Percentiles rank a stretch among this genome's conserved stretches.
Conservation (phyloP, 805 yeast species). For the Yarrowia keelungensis region DNA sequence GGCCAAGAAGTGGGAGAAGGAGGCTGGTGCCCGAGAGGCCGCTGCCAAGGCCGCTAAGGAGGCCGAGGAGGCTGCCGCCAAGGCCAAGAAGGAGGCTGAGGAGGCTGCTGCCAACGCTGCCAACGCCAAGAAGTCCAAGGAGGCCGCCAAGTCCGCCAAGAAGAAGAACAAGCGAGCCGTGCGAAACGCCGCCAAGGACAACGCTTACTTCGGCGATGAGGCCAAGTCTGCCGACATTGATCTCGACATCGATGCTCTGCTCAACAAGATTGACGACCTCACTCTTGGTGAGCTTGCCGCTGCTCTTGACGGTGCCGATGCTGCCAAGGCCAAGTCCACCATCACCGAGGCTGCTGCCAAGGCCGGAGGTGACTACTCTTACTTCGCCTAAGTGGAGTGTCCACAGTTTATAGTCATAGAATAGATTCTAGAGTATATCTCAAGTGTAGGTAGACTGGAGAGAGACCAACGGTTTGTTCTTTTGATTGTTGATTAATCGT, state of each 20-base stretch:
- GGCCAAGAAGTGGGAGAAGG: constrained; percentile 95
- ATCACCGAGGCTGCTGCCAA: constrained; percentile 63
- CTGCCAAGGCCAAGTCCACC: constrained; percentile 64
- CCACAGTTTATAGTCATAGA: neutral
- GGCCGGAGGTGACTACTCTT: constrained; percentile 46
- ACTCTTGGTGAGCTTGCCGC: constrained; percentile 77
- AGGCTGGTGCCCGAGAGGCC: constrained; percentile 96
- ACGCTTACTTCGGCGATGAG: constrained; percentile 74
- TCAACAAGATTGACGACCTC: constrained; percentile 81
- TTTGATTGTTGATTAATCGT: no score
- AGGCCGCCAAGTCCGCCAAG: constrained; percentile 85
- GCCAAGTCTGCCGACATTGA: constrained; percentile 66
- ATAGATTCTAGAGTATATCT: constrained; percentile 7
- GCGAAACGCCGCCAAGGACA: constrained; percentile 83
- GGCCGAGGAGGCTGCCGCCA: constrained; percentile 87
- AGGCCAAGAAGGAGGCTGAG: constrained; percentile 77
- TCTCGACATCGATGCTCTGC: constrained; percentile 76
- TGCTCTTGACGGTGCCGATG: constrained; percentile 63
- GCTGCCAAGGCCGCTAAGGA: constrained; percentile 89
- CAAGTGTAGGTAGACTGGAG: no score
- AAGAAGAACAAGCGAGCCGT: constrained; percentile 95
- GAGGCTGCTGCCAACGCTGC: constrained; percentile 67
- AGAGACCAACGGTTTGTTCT: no score
- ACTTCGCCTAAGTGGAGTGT: neutral
- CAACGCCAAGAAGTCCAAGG: constrained; percentile 92